Evolutionary conservation across 2,329 filamentous ascomycete species (phyloP).

Genomic region (Hypoxylon sp.): DNA sequence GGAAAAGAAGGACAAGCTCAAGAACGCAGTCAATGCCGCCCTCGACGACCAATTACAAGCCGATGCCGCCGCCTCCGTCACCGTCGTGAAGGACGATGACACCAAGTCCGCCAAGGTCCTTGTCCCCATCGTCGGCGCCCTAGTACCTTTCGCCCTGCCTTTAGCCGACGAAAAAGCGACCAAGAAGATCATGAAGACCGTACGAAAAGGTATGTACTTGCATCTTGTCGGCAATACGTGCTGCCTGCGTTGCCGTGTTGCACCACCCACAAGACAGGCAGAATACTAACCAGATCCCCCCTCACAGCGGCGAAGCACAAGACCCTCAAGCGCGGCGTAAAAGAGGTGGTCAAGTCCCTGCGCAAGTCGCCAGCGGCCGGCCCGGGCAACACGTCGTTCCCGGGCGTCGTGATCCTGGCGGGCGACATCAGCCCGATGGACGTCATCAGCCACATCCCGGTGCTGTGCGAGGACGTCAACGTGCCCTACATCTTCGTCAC

Average conservation of each 20-base stretch:
- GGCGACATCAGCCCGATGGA: slow-evolving; percentile 98
- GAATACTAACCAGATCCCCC: slow-evolving; percentile 14
- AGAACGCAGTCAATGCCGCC: slow-evolving; percentile 63
- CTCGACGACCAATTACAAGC: slow-evolving; percentile 72
- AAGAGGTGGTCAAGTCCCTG: slow-evolving; percentile 98
- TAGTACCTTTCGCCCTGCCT: slow-evolving; percentile 85
- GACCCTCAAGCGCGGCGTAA: slow-evolving; percentile 95
- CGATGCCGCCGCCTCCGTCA: slow-evolving; percentile 57
- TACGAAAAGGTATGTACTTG: slow-evolving; percentile 60
- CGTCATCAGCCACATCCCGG: slow-evolving; percentile 96
- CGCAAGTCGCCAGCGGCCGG: slow-evolving; percentile 83
- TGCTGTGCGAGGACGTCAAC: slow-evolving; percentile 97
- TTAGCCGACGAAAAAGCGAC: slow-evolving; percentile 79
- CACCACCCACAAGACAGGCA: background rate
- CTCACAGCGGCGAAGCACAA: slow-evolving; percentile 87
- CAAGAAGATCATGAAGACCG: slow-evolving; percentile 67
- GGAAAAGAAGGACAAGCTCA: slow-evolving; percentile 77
- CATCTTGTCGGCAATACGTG: background rate
- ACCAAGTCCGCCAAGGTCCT: slow-evolving; percentile 56
- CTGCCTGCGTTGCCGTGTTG: background rate
- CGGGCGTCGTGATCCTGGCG: slow-evolving; percentile 87
- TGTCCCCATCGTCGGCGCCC: slow-evolving; percentile 60
- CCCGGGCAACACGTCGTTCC: slow-evolving; percentile 68
- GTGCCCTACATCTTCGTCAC: slow-evolving; percentile 96
- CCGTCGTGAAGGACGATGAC: slow-evolving; percentile 52